Evolutionary conservation across 2,329 filamentous ascomycete genomes (phyloP).

Genomic region (Bipolaris bicolor): DNA sequence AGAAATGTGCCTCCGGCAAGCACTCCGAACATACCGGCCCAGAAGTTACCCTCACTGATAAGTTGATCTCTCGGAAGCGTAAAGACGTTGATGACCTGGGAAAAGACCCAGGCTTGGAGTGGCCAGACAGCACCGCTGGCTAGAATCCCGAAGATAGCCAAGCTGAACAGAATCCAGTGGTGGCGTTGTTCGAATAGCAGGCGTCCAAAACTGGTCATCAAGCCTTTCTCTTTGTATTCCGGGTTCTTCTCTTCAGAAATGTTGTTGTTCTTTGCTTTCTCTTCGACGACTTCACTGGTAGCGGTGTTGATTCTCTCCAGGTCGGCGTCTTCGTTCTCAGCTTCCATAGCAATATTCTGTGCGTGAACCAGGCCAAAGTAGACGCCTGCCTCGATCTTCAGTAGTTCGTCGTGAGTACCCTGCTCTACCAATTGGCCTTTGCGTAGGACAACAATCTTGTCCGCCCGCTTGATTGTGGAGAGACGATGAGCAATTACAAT

Average conservation of each 20-base stretch:
- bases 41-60: slow-evolving; percentile 58
- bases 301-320: slow-evolving; percentile 27
- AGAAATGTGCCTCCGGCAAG: slow-evolving; percentile 61
- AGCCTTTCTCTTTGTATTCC: slow-evolving; percentile 39
- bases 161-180: slow-evolving; percentile 43
- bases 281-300: slow-evolving; percentile 18
- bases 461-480: slow-evolving; percentile 76
- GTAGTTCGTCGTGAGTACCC: slow-evolving; percentile 75
- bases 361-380: slow-evolving; percentile 70
- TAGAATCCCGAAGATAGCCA: slow-evolving; percentile 39
- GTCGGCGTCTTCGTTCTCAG: slow-evolving; percentile 26
- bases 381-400: slow-evolving; percentile 64
- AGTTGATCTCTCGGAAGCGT: slow-evolving; percentile 40
- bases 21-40: slow-evolving; percentile 69
- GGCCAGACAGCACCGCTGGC: slow-evolving; percentile 47
- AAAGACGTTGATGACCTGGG: slow-evolving; percentile 47
- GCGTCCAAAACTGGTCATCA: slow-evolving; percentile 42
- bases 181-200: slow-evolving; percentile 44
- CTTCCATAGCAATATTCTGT: slow-evolving; percentile 41
- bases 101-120: slow-evolving; percentile 49
- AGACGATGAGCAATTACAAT: slow-evolving; percentile 81
- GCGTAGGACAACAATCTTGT: slow-evolving; percentile 77
- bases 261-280: slow-evolving; percentile 8
- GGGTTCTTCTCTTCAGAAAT: slow-evolving; percentile 22
- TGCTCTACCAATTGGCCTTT: slow-evolving; percentile 74